Evolutionary conservation across 1,284 basidiomycete species (phyloP), one percentile per base, ranked within the genome.

Genomic region (Sporisorium graminicola): DNA sequence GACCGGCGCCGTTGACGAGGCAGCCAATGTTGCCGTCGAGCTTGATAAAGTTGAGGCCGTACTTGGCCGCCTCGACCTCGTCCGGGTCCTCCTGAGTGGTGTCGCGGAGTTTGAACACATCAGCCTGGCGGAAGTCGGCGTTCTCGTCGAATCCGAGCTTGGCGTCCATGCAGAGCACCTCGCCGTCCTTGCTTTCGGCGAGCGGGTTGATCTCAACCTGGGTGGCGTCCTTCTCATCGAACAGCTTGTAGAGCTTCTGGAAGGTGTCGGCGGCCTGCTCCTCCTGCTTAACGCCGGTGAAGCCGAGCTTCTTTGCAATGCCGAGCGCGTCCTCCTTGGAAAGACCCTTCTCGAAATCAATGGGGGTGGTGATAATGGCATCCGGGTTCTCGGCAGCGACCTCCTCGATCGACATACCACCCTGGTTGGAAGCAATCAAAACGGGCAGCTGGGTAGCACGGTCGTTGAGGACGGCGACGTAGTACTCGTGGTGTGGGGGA

Each of bases 121-220:
- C 95, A 82, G 91, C 87, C 86, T 99, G 97, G 76, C 97, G 92
- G 91, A 99, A 99, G 84, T 95, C 94, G 54, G 97, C 97, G 85
- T 99, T 99, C 86, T 99, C 97, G 85, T 99, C 97, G 83, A 99
- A 99, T 44, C 95, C 95, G 77, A 99, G 94, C 88, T 99, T 99
- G 86, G 97, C 97, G 86, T 99, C 97, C 97, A 99, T 99, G 89
- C 95, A 99, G 60, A 99, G 91, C 57, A 99, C 95, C 78, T 90
- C 90, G 13, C 97, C 97, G 85, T 98, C 95, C 40, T 89, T 90
- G 54, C 95, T 93, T 88, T 98, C 92, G n/a, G 95, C 94, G 88
- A 99, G 89, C 26, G 97, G 97, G 88, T 99, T 99, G 87, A 99
- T 99, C 89, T 99, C 97, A 83, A 99, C 98, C 87, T 99, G 97